Evolutionary conservation across 345 rosid genomes (phyloP), one percentile per base, ranked within the genome.

Genomic region (Limnanthes douglasii): DNA sequence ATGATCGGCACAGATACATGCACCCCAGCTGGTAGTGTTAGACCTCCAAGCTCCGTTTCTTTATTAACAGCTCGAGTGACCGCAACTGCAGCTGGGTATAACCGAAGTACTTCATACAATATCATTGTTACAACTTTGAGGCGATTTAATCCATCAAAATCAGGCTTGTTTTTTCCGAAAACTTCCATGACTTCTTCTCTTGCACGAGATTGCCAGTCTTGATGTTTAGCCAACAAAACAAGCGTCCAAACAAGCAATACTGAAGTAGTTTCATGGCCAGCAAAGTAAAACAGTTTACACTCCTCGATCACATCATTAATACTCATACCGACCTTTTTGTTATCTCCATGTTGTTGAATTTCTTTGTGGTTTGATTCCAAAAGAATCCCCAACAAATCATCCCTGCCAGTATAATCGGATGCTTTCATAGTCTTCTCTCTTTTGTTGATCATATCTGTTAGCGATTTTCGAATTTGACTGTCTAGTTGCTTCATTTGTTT

Each of bases 301-400:
- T 59, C 64, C 17, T 41, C 27, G 37, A 59, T 59, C 28, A 59
- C 59, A 4, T 59, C 64, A 18, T 60, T 46, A 10, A 37, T 47
- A n/a, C 57, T 66, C 58, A 73, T 48, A 31, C 70, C 64, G n/a
- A n/a, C n/a, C n/a, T n/a, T n/a, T n/a, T n/a, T n/a, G n/a, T n/a
- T n/a, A n/a, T n/a, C n/a, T n/a, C n/a, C n/a, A n/a, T n/a, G n/a
- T n/a, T n/a, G n/a, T n/a, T n/a, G n/a, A n/a, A n/a, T n/a, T n/a
- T n/a, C n/a, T n/a, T n/a, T n/a, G n/a, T n/a, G n/a, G n/a, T n/a
- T n/a, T n/a, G n/a, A n/a, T n/a, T n/a, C n/a, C n/a, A n/a, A n/a
- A n/a, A n/a, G n/a, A n/a, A n/a, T n/a, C 44, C 74, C 56, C 21
- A 69, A 61, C 40, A 73, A 50, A 54, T 69, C 64, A 30, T 51